Evolutionary conservation across 2,329 filamentous ascomycete genomes (phyloP), one percentile per base, ranked within the genome.

Genomic region (Arthrocladium fulminans): DNA sequence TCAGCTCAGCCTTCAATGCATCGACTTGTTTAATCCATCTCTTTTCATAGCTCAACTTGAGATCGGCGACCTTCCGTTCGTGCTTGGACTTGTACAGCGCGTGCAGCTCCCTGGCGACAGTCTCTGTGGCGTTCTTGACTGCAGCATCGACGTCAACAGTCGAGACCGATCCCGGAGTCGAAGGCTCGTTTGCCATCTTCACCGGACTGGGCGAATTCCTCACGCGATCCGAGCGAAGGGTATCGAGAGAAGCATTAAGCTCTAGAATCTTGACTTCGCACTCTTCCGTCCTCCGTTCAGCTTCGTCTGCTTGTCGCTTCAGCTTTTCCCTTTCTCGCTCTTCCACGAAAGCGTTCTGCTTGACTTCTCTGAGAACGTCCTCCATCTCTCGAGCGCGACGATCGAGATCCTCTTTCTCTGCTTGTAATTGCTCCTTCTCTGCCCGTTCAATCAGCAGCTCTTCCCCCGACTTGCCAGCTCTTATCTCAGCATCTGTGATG

Each of bases 1-100:
- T 80, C 37, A 94, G 73, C 53, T 80, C 81, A 15, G 66, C 64
- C 66, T 94, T 86, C 2, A 95, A 77, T 59, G 90, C 86, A 47
- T 79, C 79, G 49, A 90, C 79, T 61, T 84, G 86, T 74, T 94
- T 94, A 67, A 94, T 88, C 79, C 88, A 92, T 47, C 90, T 82
- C 40, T 79, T 78, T 65, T 96, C 88, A 68, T 97, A 83, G 61
- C 76, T 79, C 59, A 81, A 80, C 63, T 83, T 97, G 55, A 98
- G 74, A 3, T 89, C 90, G 1, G 86, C 79, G 38, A 97, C 90
- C 72, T 98, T 98, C 54, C 83, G 87, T 71, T 97, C 90, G 65
- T 98, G 92, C 70, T 98, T 98, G 63, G 84, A 82, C 71, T 96
- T 97, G 76, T 98, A 98, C 9, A 95, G 76, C 0, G 83, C 77